A percentile compares a stretch with the other conserved stretches of the same genome.
These are phyloP conservation scores for Linderniella brevidens DNA, from an alignment of 257 asterid genomes.

Conservation along the genomic window DNA sequence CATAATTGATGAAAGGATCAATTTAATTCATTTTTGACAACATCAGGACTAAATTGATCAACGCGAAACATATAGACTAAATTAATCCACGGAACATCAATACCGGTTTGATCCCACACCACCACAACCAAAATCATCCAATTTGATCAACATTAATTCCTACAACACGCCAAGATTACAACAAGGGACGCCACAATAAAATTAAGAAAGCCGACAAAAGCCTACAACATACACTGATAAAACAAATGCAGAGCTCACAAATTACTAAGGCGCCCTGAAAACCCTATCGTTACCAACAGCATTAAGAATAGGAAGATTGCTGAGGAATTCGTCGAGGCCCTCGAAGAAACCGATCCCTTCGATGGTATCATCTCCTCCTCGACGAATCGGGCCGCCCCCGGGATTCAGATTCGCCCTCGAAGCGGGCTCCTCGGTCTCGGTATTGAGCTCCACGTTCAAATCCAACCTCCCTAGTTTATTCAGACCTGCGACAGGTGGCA, in stretches of 20 bases:
- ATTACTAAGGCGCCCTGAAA: conserved; percentile 50
- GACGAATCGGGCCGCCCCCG: conserved; percentile 43
- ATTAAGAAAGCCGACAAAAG: not conserved
- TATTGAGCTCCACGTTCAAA: conserved; percentile 81
- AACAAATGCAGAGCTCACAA: conserved; percentile 7
- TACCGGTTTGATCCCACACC: too few species aligned
- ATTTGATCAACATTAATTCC: too few species aligned
- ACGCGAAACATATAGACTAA: too few species aligned
- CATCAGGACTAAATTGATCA: too few species aligned
- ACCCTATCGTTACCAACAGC: conserved; percentile 73
- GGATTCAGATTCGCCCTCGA: conserved; percentile 33
- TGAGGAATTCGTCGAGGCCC: conserved; percentile 88
- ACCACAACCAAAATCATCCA: too few species aligned
- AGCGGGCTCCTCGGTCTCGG: conserved; percentile 70
- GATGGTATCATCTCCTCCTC: conserved; percentile 64
- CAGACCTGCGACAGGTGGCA: conserved; percentile 48
- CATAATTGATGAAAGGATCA: too few species aligned
- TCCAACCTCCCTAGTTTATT: conserved; percentile 63
- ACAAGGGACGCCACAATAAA: too few species aligned
- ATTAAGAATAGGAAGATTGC: conserved; percentile 74
- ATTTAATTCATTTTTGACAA: too few species aligned
- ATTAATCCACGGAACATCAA: too few species aligned
- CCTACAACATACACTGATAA: conserved; percentile 21
- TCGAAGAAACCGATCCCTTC: conserved; percentile 87
- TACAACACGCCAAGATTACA: too few species aligned